Conservation (phyloP, 371 early-diverging fungal species). For the Thermomucor indicae-seudaticae region DNA sequence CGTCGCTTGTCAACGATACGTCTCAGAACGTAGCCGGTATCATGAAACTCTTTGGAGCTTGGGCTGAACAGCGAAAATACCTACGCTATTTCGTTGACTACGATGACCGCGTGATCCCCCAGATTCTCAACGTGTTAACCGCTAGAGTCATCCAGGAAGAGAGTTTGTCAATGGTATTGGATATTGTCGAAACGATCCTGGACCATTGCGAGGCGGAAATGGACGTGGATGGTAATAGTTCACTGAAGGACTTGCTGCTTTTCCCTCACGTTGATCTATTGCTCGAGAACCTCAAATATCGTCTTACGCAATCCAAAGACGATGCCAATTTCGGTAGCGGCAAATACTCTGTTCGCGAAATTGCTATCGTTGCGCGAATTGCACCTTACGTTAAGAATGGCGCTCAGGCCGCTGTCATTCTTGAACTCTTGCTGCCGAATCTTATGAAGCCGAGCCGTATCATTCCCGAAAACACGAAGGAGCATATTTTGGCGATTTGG, state of each 20-base stretch:
- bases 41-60: slow-evolving; percentile 71
- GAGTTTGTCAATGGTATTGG: slow-evolving; percentile 67
- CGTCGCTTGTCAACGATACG: slow-evolving; percentile 70
- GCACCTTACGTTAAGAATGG: slow-evolving; percentile 70
- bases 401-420: slow-evolving; percentile 60
- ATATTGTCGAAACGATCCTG: slow-evolving; percentile 73
- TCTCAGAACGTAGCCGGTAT: slow-evolving; percentile 81
- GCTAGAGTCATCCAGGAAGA: slow-evolving; percentile 72
- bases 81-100: slow-evolving; percentile 60
- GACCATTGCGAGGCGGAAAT: slow-evolving; percentile 46
- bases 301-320: slow-evolving; percentile 49
- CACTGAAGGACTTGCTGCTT: slow-evolving; percentile 51
- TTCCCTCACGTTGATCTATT: slow-evolving; percentile 61
- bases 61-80: slow-evolving; percentile 68
- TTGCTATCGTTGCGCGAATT: slow-evolving; percentile 74
- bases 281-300: slow-evolving; percentile 59
- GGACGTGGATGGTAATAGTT: slow-evolving; percentile 28
- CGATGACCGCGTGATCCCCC: slow-evolving; percentile 59
- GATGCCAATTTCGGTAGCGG: slow-evolving; percentile 51
- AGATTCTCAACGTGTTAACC: slow-evolving; percentile 65
- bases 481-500: slow-evolving; percentile 78
- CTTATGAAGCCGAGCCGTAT: slow-evolving; percentile 63
- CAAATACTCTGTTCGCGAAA: slow-evolving; percentile 65
- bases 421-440: slow-evolving; percentile 82
- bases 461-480: slow-evolving; percentile 81